Conservation (phyloP, 345 rosid genomes). For the Psidium guajava region DNA sequence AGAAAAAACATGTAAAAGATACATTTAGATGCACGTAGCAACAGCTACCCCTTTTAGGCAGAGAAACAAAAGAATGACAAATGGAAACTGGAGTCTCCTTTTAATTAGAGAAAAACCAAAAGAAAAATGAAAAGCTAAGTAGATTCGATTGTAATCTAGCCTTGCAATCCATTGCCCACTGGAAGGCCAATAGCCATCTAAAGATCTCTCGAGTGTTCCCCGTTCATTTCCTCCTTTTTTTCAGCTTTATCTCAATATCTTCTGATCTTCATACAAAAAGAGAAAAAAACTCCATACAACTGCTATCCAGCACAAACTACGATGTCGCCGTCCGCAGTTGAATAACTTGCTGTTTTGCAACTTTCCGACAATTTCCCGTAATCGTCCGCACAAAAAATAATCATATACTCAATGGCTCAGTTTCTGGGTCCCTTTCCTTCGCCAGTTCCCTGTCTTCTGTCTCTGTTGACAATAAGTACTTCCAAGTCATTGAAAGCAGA, state of each 20-base stretch:
- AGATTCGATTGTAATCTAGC: background rate
- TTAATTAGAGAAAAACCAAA: background rate
- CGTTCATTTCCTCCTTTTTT: background rate
- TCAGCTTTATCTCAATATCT: background rate
- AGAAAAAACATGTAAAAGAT: background rate
- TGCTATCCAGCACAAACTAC: background rate
- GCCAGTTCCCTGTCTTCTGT: conserved; percentile 39
- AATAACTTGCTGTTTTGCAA: background rate
- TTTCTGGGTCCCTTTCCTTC: conserved; percentile 57
- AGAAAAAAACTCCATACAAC: background rate
- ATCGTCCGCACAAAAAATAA: background rate
- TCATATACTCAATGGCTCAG: conserved; percentile 68
- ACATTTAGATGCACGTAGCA: background rate
- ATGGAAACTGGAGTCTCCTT: background rate
- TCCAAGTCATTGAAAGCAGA: background rate
- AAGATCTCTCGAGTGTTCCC: background rate
- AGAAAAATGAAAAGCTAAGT: background rate
- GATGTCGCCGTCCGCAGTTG: background rate
- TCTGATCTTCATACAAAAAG: background rate
- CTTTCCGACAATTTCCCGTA: background rate
- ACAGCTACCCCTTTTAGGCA: background rate
- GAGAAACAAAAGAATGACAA: background rate
- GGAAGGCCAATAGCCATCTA: background rate
- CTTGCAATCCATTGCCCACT: background rate
- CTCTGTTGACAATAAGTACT: conserved; percentile 27